Base-by-base conservation (phyloP, 2,329 filamentous ascomycete species). In the Botrytis aclada region DNA sequence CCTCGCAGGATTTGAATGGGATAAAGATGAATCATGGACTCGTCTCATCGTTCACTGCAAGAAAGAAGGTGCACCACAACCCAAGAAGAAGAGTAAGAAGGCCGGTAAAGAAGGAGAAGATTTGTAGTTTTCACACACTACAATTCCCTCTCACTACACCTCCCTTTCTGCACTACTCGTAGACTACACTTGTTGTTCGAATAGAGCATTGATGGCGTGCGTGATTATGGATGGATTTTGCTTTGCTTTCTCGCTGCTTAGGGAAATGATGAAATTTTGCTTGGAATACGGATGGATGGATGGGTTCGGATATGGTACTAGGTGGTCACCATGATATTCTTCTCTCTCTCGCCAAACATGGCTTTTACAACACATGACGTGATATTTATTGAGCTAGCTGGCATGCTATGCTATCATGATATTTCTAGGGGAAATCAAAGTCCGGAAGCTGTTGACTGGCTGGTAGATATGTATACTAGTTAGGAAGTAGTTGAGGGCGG, bases 1-100 rank as follows among this genome's bases (percentile, higher is more conserved):
- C 87, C 91, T 98, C 78, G 91, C 91, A 80, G 95, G 95, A 77
- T 98, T 98, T 85, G 94, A 97, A 87, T 98, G 95, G 95, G 93
- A 97, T 84, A 93, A 92, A 82, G 92, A 97, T 78, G 93, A 97
- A 84, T 94, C 90, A 81, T 97, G 94, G 90, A 95, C 93, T 71
- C 89, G 90, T 76, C 88, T 98, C 80, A 86, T 97, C 79, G 94
- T 98, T 76, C 94, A 96, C 84, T 92, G 95, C 81, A 91, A 91
- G 83, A 91, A 90, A 83, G 88, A 92, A 78, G 89, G 89, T 74
- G 87, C 87, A 83, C 86, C 74, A 82, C 83, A 74, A 80, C 83
- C 75, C 82, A 89, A 89, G 85, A 94, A 94, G 88, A 88, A 88
- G 84, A 85, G 75, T 69, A 90, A 90, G 85, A 88, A 88, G 84